These are phyloP conservation scores for Neodidymelliopsis sp. DNA, from an alignment of 2,329 filamentous ascomycete species.

Conservation along the genomic window DNA sequence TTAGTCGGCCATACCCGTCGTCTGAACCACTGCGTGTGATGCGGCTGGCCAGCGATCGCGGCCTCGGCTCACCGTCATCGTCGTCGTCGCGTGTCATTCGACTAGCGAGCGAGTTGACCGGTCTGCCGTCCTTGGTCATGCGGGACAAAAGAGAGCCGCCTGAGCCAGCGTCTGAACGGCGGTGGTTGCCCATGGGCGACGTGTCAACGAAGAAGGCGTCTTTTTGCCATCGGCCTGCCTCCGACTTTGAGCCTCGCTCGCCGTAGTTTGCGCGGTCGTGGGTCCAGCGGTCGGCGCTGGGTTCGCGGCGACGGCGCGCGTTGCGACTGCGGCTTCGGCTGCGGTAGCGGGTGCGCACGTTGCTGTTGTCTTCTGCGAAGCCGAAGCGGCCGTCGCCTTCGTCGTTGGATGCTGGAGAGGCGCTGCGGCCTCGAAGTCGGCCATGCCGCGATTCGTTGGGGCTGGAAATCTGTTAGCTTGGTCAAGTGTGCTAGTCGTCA, in stretches of 20 bases:
- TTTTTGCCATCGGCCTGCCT: slow-evolving; percentile 37
- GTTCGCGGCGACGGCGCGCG: slow-evolving; percentile 32
- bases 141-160: slow-evolving; percentile 39
- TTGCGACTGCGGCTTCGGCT: slow-evolving; percentile 52
- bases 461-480: slow-evolving; percentile 22
- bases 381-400: slow-evolving; percentile 58
- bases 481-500: too few species aligned
- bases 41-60: slow-evolving; percentile 36
- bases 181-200: slow-evolving; percentile 54
- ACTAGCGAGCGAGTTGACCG: slow-evolving; percentile 39
- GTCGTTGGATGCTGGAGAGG: slow-evolving; percentile 60
- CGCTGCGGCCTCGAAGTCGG: slow-evolving; percentile 65
- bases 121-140: slow-evolving; percentile 47
- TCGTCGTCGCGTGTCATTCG: slow-evolving; percentile 42
- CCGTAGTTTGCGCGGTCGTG: slow-evolving; percentile 41
- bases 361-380: slow-evolving; percentile 57
- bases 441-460: slow-evolving; percentile 50
- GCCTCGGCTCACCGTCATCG: slow-evolving; percentile 26
- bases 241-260: slow-evolving; percentile 17
- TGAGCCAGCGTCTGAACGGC: slow-evolving; percentile 46
- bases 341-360: slow-evolving; percentile 53
- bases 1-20: slow-evolving; percentile 40
- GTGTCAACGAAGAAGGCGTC: slow-evolving; percentile 41
- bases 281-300: slow-evolving; percentile 39
- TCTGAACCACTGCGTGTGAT: slow-evolving; percentile 38